Base-by-base conservation (phyloP, 169 alveolate species). In the Plasmodium chabaudi region DNA sequence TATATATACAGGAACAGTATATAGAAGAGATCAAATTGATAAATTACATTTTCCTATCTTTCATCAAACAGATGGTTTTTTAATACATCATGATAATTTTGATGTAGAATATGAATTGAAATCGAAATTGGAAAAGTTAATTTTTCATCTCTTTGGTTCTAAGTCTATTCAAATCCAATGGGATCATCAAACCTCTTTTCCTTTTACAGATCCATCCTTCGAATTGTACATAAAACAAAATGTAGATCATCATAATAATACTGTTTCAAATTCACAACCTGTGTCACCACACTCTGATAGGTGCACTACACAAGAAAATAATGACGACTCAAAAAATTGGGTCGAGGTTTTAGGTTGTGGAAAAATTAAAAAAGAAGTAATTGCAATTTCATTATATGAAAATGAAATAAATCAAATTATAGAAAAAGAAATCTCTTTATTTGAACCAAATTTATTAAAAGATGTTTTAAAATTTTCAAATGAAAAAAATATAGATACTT, bases 311-410 rank as follows among this genome's bases (percentile, higher is more conserved):
- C n/a, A 19, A 9, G n/a, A 12, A n/a, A 15, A 17, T 23, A 2
- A 57, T 19, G 10, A 17, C 12, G 44, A 49, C 56, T 25, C 13
- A 21, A 39, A 42, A 10, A 42, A 59, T 19, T 84, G 91, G 97
- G 87, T 96, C 13, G 99, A 97, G 77, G 92, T 96, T 25, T 92
- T 97, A 9, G 99, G 99, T 1, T 96, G 98, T 79, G 99, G 99
- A 9, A 96, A 94, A 49, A 89, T 96, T 59, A 96, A 96, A 90
- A 90, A 93, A 57, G 86, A 95, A 49, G 97, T 97, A 53, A 91
- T 96, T 92, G 64, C 74, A 19, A 95, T 95, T 71, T 84, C 77
- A 23, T 46, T 84, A 39, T 72, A 63, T 64, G 69, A 47, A 12
- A 72, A 84, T 57, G 87, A 84, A 17, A 69, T 84, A 69, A 51